Base-by-base conservation (phyloP, 2,329 filamentous ascomycete genomes). In the Fusarium decemcellulare region DNA sequence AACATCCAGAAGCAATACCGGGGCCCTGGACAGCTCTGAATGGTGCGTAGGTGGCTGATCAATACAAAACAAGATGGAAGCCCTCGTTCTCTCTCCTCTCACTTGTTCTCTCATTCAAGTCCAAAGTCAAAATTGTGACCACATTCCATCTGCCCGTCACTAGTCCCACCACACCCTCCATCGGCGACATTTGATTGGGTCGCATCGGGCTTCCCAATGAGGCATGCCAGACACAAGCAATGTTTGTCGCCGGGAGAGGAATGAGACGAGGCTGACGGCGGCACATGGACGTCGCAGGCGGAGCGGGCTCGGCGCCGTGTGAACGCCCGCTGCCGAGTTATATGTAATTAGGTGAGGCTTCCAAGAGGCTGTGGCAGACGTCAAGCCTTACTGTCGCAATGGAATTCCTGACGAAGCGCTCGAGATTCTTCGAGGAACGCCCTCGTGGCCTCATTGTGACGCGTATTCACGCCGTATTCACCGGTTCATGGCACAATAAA, bases 1-100 rank as follows among this genome's bases (percentile, higher is more conserved):
- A 54, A 61, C 47, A 39, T 67, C 59, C 39, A 70, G 62, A 70
- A 67, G 50, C 30, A 50, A 59, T 44, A 23, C 42, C 58, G 18
- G 52, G 37, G 30, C n/a, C 7, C 48, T 12, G 15, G 16, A 23
- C 60, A n/a, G 29, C 8, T 47, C 11, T 37, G 36, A 50, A 39
- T 50, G 23, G 23, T 59, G 43, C 51, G 57, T 56, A 36, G 37
- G 46, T 61, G 29, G 63, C 55, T 54, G 48, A 29, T 60, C 40
- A 39, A 18, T 44, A 58, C 37, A 59, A 52, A 30, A 36, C 47
- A 32, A 32, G n/a, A 27, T 18, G 23, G 23, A 23, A 23, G 23
- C 23, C 23, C 43, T 34, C 30, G 34, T 56, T 42, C 43, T 23
- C 16, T 40, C 14, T 30, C 29, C 16, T 40, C 14, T 30, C 29